phyloP scores from a whole-genome alignment of 2,329 filamentous ascomycete species.

The Cladophialophora exuberans region DNA sequence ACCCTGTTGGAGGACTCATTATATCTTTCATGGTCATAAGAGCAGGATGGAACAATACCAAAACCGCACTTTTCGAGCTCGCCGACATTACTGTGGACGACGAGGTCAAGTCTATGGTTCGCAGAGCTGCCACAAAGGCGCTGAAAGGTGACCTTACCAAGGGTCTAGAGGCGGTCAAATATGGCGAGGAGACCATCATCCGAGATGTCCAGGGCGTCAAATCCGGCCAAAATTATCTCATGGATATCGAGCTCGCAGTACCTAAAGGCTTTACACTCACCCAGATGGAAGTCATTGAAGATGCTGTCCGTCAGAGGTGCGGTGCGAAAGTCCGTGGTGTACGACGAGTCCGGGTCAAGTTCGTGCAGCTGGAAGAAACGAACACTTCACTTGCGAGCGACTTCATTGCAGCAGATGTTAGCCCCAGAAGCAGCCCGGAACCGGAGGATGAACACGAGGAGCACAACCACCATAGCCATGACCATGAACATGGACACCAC shows the following conservation, averaged over 20 bases:
- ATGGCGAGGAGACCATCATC: constrained; percentile 67
- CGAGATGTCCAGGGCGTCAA: constrained; percentile 86
- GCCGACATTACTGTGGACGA: constrained; percentile 88
- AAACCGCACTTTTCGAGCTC: constrained; percentile 79
- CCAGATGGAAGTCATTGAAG: constrained; percentile 70
- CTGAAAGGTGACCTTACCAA: constrained; percentile 48
- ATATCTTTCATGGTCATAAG: constrained; percentile 94
- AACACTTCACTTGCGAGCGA: constrained; percentile 72
- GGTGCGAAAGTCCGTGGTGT: constrained; percentile 81
- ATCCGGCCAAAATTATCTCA: constrained; percentile 92
- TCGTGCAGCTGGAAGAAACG: constrained; percentile 69
- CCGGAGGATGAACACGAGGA: constrained; percentile 58
- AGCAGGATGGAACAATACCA: constrained; percentile 85
- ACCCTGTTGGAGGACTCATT: constrained; percentile 87
- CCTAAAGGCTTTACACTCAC: constrained; percentile 76
- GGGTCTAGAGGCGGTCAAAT: constrained; percentile 44
- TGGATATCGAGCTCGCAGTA: constrained; percentile 85
- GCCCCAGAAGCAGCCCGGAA: constrained; percentile 61
- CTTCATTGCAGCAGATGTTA: constrained; percentile 70
- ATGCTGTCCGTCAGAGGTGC: constrained; percentile 70
- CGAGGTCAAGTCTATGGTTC: constrained; percentile 75
- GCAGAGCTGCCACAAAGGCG: constrained; percentile 65
- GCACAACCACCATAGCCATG: constrained; percentile 38
- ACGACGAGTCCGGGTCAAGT: constrained; percentile 79
- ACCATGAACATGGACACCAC: constrained; percentile 16